Evolutionary conservation across 768 basidiomycete genomes (phyloP), one percentile per base, ranked within the genome.

Genomic region (Boletus sensibilis): DNA sequence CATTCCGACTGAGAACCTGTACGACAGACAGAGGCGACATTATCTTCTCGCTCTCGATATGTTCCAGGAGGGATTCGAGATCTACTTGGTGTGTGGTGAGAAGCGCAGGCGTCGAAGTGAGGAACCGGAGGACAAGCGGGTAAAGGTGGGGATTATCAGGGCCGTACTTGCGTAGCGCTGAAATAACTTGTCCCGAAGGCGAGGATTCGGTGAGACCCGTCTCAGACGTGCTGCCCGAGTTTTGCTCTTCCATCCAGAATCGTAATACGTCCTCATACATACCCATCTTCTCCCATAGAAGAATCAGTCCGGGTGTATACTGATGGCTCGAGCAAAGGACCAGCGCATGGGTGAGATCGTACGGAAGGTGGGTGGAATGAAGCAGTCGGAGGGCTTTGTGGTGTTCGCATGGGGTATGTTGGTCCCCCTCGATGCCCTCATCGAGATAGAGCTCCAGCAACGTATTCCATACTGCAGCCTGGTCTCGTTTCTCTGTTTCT

Each of bases 261-360:
- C 94, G 82, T 31, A 98, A 68, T 45, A 98, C 86, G 62, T 97
- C 95, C 64, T 98, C 96, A 69, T 93, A 92, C 96, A 97, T 95
- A 8, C 90, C 94, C 75, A 94, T 78, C 58, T 82, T 85, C 74
- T 97, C 97, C 92, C 94, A 98, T 3, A 98, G 78, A 5, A 91
- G 74, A 3, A 98, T 89, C 12, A 96, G 80, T 1, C 97, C 97
- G 0, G 83, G 82, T 1, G 87, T 94, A 64, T 94, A 97, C 13
- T 76, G 79, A 38, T 83, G 80, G 27, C 86, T 92, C 7, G 94
- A 93, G 73, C 96, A 98, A 2, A 99, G 80, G 38, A 99, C 90
- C n/a, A 98, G 77, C 4, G 95, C 97, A 68, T 98, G 96, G 39
- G 84, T 94, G 4, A 84, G 79, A 64, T 99, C 96, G 66, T 92